Conservation (phyloP, 2,329 filamentous ascomycete species). For the Coniochaeta sp. region DNA sequence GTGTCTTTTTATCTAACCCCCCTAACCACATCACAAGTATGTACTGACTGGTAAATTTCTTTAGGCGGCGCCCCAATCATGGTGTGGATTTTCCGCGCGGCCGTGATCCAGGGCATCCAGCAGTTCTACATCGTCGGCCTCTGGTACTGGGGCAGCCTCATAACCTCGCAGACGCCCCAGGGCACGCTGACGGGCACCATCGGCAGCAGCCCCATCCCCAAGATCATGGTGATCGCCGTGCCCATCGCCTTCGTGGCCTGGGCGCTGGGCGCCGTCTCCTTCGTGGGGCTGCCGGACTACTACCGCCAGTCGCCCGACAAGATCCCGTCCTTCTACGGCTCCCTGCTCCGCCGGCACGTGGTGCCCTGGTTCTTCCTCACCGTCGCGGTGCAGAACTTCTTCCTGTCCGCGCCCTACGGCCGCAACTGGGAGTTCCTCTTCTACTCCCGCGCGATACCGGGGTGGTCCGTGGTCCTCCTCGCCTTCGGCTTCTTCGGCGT, state of each 20-base stretch:
- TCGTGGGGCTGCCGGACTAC: constrained; percentile 57
- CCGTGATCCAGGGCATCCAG: constrained; percentile 59
- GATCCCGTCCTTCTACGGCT: constrained; percentile 58
- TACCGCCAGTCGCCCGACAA: constrained; percentile 58
- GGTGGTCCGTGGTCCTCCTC: constrained; percentile 50
- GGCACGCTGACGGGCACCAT: constrained; percentile 29
- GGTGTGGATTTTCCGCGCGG: constrained; percentile 61
- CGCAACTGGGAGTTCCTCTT: constrained; percentile 62
- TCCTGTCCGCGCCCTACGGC: constrained; percentile 57
- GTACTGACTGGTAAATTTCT: not conserved
- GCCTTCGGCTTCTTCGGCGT: constrained; percentile 45
- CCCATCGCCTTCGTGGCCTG: constrained; percentile 52
- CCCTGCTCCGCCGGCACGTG: constrained; percentile 54
- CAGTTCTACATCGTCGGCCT: constrained; percentile 58
- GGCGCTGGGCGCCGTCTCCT: constrained; percentile 46
- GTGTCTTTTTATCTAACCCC: not conserved
- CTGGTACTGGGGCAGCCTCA: constrained; percentile 59
- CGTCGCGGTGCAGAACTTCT: constrained; percentile 60
- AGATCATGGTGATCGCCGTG: constrained; percentile 38
- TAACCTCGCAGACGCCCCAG: constrained; percentile 35
- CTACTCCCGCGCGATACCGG: constrained; percentile 44
- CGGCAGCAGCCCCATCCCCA: constrained; percentile 22
- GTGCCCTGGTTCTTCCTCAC: constrained; percentile 61
- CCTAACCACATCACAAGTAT: not conserved
- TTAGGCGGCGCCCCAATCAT: constrained; percentile 52